These are phyloP conservation scores for Entonaema liquescens DNA, from an alignment of 495 filamentous ascomycete species.

Conservation along the genomic window DNA sequence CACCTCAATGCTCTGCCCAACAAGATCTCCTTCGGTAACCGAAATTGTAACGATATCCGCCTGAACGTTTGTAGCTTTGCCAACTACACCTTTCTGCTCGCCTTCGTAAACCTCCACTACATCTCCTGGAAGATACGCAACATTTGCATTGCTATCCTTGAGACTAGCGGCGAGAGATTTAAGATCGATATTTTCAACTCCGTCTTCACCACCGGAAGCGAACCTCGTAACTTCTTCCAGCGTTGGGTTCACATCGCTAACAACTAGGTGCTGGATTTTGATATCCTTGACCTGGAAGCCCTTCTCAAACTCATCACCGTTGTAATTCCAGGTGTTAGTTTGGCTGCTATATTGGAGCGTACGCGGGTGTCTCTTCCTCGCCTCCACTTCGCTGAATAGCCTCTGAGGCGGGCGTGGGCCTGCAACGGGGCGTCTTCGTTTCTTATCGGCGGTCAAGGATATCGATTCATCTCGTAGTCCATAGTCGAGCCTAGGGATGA, in stretches of 20 bases:
- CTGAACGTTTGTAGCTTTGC: constrained; percentile 85
- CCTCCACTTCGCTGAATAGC: constrained; percentile 93
- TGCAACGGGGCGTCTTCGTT: constrained; percentile 77
- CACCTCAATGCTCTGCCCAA: constrained; percentile 87
- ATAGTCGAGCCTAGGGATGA: constrained; percentile 93
- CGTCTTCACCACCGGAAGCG: constrained; percentile 86
- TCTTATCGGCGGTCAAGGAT: constrained; percentile 64
- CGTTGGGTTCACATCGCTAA: constrained; percentile 89
- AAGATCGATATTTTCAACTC: constrained; percentile 91
- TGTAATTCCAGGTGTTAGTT: constrained; percentile 81
- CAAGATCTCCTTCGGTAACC: constrained; percentile 84
- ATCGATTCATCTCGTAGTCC: constrained; percentile 78
- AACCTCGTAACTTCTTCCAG: constrained; percentile 96
- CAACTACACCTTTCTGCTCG: constrained; percentile 90
- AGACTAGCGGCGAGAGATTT: constrained; percentile 86
- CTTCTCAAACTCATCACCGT: constrained; percentile 86
- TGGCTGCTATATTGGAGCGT: constrained; percentile 69
- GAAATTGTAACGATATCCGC: constrained; percentile 89
- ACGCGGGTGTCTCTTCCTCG: constrained; percentile 84
- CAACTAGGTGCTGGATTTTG: constrained; percentile 82
- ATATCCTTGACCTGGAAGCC: constrained; percentile 95
- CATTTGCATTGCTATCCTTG: constrained; percentile 77
- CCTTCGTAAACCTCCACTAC: constrained; percentile 95
- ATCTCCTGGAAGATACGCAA: constrained; percentile 89
- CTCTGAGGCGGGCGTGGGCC: constrained; percentile 83